phyloP scores from a whole-genome alignment of 2,329 filamentous ascomycete species.

The Talaromyces sp. region DNA sequence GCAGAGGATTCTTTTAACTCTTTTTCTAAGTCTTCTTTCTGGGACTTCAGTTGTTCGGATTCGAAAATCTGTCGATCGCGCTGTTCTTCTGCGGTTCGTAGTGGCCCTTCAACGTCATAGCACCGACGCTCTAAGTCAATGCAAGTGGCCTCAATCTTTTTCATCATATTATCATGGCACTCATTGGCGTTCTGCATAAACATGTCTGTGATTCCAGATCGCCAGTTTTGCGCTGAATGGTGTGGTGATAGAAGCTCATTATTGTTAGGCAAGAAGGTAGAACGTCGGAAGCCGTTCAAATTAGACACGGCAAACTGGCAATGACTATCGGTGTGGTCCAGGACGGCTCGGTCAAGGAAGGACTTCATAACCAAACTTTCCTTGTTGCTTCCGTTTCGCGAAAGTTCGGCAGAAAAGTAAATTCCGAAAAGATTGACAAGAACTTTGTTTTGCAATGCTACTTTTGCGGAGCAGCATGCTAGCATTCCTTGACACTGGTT shows the following conservation, averaged over 20 bases:
- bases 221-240: conserved; percentile 51
- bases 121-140: conserved; percentile 61
- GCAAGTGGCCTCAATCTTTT: conserved; percentile 56
- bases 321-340: conserved; percentile 1
- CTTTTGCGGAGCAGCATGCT: conserved; percentile 23
- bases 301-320: conserved; percentile 23
- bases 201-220: conserved; percentile 46
- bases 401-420: conserved; percentile 23
- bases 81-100: conserved; percentile 46
- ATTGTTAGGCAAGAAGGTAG: conserved; percentile 11
- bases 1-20: conserved; percentile 40
- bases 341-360: conserved; percentile 24
- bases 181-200: conserved; percentile 48
- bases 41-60: conserved; percentile 36
- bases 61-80: conserved; percentile 38
- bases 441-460: conserved; percentile 27
- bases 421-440: conserved; percentile 30
- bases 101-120: conserved; percentile 56
- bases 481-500: conserved; percentile 22
- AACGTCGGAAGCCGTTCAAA: conserved; percentile 12
- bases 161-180: conserved; percentile 52
- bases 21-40: conserved; percentile 41
- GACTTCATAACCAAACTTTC: conserved; percentile 19
- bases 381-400: conserved; percentile 5
- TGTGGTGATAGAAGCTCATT: conserved; percentile 18